Evolutionary conservation across 1,284 basidiomycete genomes (phyloP).

Genomic region (Somion occarium): DNA sequence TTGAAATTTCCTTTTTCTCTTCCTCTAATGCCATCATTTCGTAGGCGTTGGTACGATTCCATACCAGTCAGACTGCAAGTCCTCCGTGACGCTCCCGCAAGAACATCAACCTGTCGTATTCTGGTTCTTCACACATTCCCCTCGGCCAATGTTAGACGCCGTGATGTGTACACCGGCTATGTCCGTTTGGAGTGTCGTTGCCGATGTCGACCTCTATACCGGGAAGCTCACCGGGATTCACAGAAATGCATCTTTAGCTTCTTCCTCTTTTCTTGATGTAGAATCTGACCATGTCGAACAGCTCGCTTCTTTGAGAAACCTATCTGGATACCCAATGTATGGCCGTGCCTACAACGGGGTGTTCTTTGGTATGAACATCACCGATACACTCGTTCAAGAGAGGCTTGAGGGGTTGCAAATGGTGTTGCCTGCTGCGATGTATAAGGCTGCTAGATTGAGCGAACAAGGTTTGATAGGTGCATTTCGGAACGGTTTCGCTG

Average conservation of each 20-base stretch:
- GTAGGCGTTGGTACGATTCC: neutral
- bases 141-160: conserved; percentile 33
- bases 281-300: neutral
- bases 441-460: conserved; percentile 38
- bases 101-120: conserved; percentile 47
- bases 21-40: neutral
- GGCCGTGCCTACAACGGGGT: conserved; percentile 47
- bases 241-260: neutral
- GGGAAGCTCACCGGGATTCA: conserved; percentile 33
- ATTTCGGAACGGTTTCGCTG: conserved; percentile 36
- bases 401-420: conserved; percentile 38
- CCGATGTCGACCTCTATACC: conserved; percentile 20
- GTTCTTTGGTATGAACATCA: conserved; percentile 35
- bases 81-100: conserved; percentile 12
- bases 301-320: conserved; percentile 29
- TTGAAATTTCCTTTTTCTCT: neutral
- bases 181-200: conserved; percentile 34
- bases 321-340: conserved; percentile 38
- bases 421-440: conserved; percentile 46
- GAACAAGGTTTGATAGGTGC: conserved; percentile 32
- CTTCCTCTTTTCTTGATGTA: neutral
- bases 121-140: conserved; percentile 48
- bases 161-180: conserved; percentile 42
- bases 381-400: conserved; percentile 31
- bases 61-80: neutral